phyloP scores from a whole-genome alignment of 768 basidiomycete genomes.

The Atractiella rhizophila region DNA sequence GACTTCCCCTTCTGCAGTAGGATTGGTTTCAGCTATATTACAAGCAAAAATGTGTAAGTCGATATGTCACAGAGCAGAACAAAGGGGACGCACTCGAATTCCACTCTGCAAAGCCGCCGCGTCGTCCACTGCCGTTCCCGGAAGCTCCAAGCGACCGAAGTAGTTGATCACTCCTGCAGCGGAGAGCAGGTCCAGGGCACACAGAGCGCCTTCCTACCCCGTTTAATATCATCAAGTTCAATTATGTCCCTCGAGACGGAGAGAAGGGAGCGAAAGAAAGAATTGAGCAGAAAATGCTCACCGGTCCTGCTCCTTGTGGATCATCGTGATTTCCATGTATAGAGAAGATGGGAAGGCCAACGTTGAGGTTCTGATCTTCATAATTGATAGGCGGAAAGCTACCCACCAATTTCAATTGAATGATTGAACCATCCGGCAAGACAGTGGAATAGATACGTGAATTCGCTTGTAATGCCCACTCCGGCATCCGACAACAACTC shows the following conservation, averaged over 20 bases:
- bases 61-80: constrained; percentile 39
- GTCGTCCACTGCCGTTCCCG: constrained; percentile 31
- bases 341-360: constrained; percentile 90
- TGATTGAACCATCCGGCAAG: not conserved
- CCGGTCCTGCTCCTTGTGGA: constrained; percentile 80
- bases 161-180: constrained; percentile 87
- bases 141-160: constrained; percentile 86
- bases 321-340: constrained; percentile 99
- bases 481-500: constrained; percentile 79
- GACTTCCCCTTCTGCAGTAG: constrained; percentile 48
- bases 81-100: constrained; percentile 67
- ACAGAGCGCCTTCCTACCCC: constrained; percentile 52
- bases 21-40: constrained; percentile 37
- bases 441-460: constrained; percentile 32
- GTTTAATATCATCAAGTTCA: not conserved
- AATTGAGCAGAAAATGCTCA: constrained; percentile 24
- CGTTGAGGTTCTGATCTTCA: constrained; percentile 83
- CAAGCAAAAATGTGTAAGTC: not conserved
- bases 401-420: not conserved
- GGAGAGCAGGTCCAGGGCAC: constrained; percentile 80
- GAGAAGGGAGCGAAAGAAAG: not conserved
- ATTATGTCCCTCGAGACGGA: not conserved
- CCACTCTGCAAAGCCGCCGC: constrained; percentile 41
- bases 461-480: constrained; percentile 64
- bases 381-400: constrained; percentile 95